Conservation (phyloP, 2,329 filamentous ascomycete genomes). For the Septoria petroselini region DNA sequence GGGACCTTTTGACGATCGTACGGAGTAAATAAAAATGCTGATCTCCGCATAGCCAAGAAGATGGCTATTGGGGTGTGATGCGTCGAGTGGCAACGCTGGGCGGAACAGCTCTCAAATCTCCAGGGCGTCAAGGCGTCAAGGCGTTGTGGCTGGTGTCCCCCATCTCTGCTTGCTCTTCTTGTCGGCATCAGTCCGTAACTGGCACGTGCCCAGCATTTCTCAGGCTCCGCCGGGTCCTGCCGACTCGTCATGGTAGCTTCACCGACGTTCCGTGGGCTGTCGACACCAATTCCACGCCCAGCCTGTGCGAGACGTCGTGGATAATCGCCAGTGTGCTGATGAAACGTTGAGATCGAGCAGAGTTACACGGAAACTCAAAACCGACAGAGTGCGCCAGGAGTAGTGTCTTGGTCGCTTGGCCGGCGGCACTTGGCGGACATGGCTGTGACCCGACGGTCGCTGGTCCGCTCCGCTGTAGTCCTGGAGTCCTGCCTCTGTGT, state of each 20-base stretch:
- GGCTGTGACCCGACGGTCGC: neutral
- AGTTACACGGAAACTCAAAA: conserved; percentile 7
- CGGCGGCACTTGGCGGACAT: conserved; percentile 4
- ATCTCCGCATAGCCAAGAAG: conserved; percentile 21
- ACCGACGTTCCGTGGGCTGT: neutral
- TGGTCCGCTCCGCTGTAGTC: conserved; percentile 7
- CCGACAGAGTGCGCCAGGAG: conserved; percentile 1
- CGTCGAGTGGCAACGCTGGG: conserved; percentile 16
- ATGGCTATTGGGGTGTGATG: conserved; percentile 13
- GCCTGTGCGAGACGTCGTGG: conserved; percentile 8
- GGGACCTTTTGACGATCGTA: conserved; percentile 6
- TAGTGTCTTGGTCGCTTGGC: conserved; percentile 3
- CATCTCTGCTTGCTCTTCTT: too few relatives aligned
- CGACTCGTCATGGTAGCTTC: neutral
- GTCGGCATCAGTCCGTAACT: neutral
- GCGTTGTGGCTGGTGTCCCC: neutral
- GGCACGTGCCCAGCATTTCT: neutral
- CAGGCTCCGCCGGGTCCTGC: conserved; percentile 1
- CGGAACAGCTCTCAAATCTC: neutral
- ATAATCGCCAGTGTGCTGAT: conserved; percentile 2
- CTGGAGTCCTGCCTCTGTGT: conserved; percentile 1
- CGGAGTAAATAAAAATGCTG: conserved; percentile 20
- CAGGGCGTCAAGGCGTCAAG: too few relatives aligned
- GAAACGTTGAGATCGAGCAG: conserved; percentile 14
- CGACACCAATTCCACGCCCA: conserved; percentile 13